Percentiles rank a stretch among this genome's conserved stretches.
phyloP scores from a whole-genome alignment of 2,329 filamentous ascomycete genomes.

The Neurospora sp. region DNA sequence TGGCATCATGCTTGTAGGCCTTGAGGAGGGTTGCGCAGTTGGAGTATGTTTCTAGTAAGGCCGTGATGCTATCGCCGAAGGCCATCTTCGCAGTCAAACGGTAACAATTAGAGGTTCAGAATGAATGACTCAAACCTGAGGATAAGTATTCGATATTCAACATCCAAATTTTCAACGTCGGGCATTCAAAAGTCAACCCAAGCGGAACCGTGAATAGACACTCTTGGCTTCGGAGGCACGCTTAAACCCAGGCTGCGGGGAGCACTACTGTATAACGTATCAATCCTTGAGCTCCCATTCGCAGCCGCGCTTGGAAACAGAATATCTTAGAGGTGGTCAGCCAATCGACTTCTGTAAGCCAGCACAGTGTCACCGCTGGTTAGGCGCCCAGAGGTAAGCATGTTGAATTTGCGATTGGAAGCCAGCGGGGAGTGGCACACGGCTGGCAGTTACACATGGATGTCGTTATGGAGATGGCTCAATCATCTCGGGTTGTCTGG shows the following conservation, averaged over 20 bases:
- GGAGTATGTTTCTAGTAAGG: slow-evolving; percentile 38
- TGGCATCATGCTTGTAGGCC: slow-evolving; percentile 19
- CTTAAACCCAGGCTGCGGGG: not conserved
- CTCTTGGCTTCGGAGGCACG: not conserved
- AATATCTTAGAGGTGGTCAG: not conserved
- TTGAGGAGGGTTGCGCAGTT: slow-evolving; percentile 35
- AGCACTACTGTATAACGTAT: not conserved
- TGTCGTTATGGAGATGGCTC: not conserved
- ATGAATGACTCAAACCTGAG: not conserved
- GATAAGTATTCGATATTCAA: not conserved
- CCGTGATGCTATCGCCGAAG: slow-evolving; percentile 34
- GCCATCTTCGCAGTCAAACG: slow-evolving; percentile 19
- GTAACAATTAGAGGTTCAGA: not conserved
- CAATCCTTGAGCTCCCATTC: not conserved
- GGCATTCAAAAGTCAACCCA: not conserved
- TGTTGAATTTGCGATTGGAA: not conserved
- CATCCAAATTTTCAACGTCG: not conserved
- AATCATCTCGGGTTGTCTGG: not conserved
- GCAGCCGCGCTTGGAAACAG: not conserved
- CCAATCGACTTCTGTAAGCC: not conserved
- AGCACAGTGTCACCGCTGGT: not conserved
- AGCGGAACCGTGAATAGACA: not conserved
- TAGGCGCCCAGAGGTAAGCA: not conserved
- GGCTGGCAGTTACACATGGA: not conserved
- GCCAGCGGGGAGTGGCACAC: not conserved